These are phyloP conservation scores for Fraxinus sp. DNA, from an alignment of 305 asterid species.

Conservation along the genomic window DNA sequence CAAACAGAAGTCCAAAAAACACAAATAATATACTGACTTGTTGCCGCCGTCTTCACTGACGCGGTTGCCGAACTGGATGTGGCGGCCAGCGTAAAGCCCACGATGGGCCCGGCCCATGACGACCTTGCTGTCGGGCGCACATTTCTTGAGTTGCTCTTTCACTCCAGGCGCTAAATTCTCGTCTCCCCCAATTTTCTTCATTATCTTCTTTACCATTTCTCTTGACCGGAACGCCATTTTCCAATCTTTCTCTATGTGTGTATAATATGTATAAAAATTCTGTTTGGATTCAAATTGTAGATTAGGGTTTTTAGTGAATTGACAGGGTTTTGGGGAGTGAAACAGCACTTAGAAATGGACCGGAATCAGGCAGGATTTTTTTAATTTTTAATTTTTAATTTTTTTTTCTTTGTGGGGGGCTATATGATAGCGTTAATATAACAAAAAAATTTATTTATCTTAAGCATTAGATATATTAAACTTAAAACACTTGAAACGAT, in stretches of 20 bases:
- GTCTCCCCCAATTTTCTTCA: slow-evolving; percentile 84
- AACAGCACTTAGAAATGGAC: neutral
- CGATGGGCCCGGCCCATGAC: slow-evolving; percentile 96
- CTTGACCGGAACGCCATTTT: slow-evolving; percentile 81
- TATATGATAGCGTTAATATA: no score
- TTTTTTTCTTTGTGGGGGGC: no score
- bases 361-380: neutral
- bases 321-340: neutral
- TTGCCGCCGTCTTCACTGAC: slow-evolving; percentile 95
- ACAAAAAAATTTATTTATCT: no score
- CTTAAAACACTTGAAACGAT: no score
- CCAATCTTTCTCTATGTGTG: neutral
- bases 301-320: neutral
- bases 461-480: no score
- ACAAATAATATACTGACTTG: slow-evolving; percentile 48
- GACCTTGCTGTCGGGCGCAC: slow-evolving; percentile 60
- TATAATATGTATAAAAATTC: neutral
- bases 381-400: no score
- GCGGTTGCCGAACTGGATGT: slow-evolving; percentile 85
- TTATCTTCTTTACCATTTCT: slow-evolving; percentile 77
- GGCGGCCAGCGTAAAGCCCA: slow-evolving; percentile 88
- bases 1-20: neutral
- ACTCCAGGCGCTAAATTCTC: slow-evolving; percentile 68
- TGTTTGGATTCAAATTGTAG: neutral
- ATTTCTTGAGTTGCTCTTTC: slow-evolving; percentile 58